Evolutionary conservation across 176 grass and related monocot species (phyloP).

Genomic region (Rhynchospora pubera): DNA sequence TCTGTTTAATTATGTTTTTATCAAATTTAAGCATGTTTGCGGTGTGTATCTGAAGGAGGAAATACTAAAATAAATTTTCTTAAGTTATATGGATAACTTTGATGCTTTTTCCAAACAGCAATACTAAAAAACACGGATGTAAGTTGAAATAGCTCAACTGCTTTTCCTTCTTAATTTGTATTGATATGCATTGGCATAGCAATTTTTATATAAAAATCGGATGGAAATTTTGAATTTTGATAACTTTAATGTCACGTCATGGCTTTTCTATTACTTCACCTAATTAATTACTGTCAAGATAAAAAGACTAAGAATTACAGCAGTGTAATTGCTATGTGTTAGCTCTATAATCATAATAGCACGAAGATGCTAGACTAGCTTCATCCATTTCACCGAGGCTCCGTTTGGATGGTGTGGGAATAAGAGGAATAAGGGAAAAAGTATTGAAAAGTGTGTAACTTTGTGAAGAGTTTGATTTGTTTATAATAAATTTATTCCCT

Average conservation of each 20-base stretch:
- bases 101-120: neutral
- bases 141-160: neutral
- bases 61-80: neutral
- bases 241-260: neutral
- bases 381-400: neutral
- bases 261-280: neutral
- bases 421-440: too few species aligned
- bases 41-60: neutral
- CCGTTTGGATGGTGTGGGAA: too few species aligned
- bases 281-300: neutral
- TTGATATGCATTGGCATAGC: neutral
- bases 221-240: neutral
- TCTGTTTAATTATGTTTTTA: neutral
- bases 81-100: neutral
- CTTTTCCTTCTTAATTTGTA: neutral
- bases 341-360: neutral
- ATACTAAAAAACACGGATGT: neutral
- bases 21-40: conserved; percentile 1
- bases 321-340: neutral
- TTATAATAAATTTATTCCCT: too few species aligned
- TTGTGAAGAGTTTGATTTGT: too few species aligned
- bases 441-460: too few species aligned
- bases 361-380: neutral
- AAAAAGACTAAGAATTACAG: neutral
- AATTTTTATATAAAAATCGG: neutral